phyloP scores from a whole-genome alignment of 1,284 basidiomycete species.

The Ustilago cynodontis region DNA sequence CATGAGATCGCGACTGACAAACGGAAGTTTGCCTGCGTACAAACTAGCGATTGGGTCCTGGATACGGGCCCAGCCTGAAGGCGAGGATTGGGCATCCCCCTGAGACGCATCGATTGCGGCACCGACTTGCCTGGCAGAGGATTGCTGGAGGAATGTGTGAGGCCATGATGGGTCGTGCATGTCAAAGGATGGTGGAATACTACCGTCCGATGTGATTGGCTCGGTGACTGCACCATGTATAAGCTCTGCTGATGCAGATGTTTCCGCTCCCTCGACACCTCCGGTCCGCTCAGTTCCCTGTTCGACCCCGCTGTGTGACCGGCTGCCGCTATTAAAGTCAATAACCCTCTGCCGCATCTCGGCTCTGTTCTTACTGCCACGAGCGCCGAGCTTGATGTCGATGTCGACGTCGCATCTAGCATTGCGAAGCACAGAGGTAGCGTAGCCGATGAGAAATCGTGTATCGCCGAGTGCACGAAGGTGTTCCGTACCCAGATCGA shows the following conservation, averaged over 20 bases:
- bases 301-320: neutral
- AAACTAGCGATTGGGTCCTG: conserved; percentile 54
- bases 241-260: neutral
- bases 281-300: neutral
- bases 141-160: conserved; percentile 14
- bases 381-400: conserved; percentile 59
- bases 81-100: neutral
- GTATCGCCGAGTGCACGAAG: conserved; percentile 93
- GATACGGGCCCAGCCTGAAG: conserved; percentile 51
- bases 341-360: conserved; percentile 60
- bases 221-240: conserved; percentile 56
- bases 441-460: conserved; percentile 85
- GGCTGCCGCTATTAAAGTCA: conserved; percentile 19
- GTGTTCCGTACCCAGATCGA: conserved; percentile 81
- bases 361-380: conserved; percentile 49
- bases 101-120: conserved; percentile 10
- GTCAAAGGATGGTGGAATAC: conserved; percentile 30
- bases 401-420: conserved; percentile 59
- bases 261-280: neutral
- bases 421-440: conserved; percentile 72
- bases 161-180: conserved; percentile 58
- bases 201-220: conserved; percentile 24
- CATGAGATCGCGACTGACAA: conserved; percentile 64
- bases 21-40: conserved; percentile 67
- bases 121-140: conserved; percentile 5